Base-by-base conservation (phyloP, 2,329 filamentous ascomycete species). In the Beauveria australis region DNA sequence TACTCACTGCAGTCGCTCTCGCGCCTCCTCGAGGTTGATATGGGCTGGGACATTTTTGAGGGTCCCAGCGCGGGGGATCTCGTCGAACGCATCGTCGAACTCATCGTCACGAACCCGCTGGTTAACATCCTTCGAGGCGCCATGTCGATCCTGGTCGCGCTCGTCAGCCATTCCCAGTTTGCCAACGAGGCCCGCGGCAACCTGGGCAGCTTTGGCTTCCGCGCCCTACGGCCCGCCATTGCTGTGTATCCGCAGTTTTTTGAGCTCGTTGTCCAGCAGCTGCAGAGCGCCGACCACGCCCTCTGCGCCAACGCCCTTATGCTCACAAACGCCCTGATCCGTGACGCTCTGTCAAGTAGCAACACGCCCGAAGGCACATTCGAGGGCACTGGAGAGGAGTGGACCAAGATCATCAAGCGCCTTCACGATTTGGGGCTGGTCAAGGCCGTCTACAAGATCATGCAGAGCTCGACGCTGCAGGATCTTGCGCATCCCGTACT, bases 51-150 rank as follows among this genome's bases (percentile, higher is more conserved):
- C 65, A 85, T 89, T 63, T 89, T 92, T 68, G 86, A 89, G 68
- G 79, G 81, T 1, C 74, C 81, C 19, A 77, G 79, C 6, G 78
- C 84, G 18, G 81, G 85, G 62, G 88, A 91, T 68, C 78, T 93
- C 55, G 85, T 88, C 47, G 85, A 88, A 74, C 79, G 84, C 79
- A 86, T 96, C 63, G 92, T 97, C 67, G 89, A 97, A 73, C 81
- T 99, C 56, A 91, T 97, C 64, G 93, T 97, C 67, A 93, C 87
- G 37, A 94, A 97, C 72, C 94, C 93, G 26, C 83, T 99, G 63
- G 94, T 99, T 75, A 99, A 99, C 73, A 97, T 97, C 70, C 85
- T 99, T 63, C 86, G 94, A 65, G 94, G 94, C 68, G 93, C 93
- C 69, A 96, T 99, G 89, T 93, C 92, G 52, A 95, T 99, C 63